Conservation (phyloP, 176 grass and related monocot species). For the Triticum aestivum region IWGSC_CS_RefSeq_v2.1 NC_057812.1:113546786-113547285, state of each 20-base stretch:
- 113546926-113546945: background rate
- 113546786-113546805: background rate
- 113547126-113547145: background rate
- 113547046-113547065: background rate
- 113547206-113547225: background rate
- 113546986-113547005: background rate
- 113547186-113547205: background rate
- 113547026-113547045: too few relatives aligned
- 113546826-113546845: too few relatives aligned
- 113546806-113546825: background rate
- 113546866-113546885: background rate
- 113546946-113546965: conserved; percentile 2
- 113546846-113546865: background rate
- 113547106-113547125: background rate
- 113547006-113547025: background rate
- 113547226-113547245: background rate
- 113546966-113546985: too few relatives aligned
- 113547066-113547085: background rate
- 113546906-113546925: background rate
- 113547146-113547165: background rate
- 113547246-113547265: background rate
- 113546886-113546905: background rate
- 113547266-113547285: background rate
- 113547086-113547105: background rate
- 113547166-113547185: background rate